Evolutionary conservation across 2,329 filamentous ascomycete genomes (phyloP).

Genomic region (Paecilomyces formosus): DNA sequence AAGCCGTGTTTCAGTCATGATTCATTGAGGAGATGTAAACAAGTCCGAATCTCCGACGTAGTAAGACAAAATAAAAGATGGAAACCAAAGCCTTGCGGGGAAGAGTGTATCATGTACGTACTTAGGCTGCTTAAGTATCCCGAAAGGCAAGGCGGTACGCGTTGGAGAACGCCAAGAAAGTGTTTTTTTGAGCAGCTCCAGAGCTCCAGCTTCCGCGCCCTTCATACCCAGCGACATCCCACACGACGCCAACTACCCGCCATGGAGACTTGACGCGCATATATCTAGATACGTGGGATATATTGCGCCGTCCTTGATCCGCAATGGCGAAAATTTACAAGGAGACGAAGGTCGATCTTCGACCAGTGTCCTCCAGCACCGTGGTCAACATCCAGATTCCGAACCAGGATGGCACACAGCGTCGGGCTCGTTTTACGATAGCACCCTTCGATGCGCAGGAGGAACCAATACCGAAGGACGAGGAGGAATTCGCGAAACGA

Average conservation of each 20-base stretch:
- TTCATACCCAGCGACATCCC: conserved; percentile 3
- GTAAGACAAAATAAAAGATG: neutral
- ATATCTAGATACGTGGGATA: neutral
- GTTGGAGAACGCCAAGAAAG: conserved; percentile 23
- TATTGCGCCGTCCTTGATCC: conserved; percentile 6
- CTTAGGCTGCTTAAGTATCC: neutral
- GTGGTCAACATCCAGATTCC: conserved; percentile 65
- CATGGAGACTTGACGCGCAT: conserved; percentile 25
- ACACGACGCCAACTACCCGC: conserved; percentile 12
- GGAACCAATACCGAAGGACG: conserved; percentile 49
- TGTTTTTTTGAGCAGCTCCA: conserved; percentile 24
- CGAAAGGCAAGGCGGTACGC: neutral
- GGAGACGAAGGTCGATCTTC: conserved; percentile 78
- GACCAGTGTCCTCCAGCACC: conserved; percentile 61
- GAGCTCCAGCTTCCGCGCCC: conserved; percentile 14
- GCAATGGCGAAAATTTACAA: conserved; percentile 70
- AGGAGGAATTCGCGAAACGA: conserved; percentile 59
- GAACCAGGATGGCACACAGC: conserved; percentile 37
- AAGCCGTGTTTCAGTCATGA: neutral
- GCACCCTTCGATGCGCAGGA: conserved; percentile 36
- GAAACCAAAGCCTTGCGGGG: neutral
- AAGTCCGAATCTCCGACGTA: neutral
- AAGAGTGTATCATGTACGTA: too few species aligned
- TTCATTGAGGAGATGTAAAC: neutral
- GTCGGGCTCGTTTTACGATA: conserved; percentile 38